Evolutionary conservation across 1,284 basidiomycete genomes (phyloP), one percentile per base, ranked within the genome.

Genomic region (Ceratobasidium sp.): DNA sequence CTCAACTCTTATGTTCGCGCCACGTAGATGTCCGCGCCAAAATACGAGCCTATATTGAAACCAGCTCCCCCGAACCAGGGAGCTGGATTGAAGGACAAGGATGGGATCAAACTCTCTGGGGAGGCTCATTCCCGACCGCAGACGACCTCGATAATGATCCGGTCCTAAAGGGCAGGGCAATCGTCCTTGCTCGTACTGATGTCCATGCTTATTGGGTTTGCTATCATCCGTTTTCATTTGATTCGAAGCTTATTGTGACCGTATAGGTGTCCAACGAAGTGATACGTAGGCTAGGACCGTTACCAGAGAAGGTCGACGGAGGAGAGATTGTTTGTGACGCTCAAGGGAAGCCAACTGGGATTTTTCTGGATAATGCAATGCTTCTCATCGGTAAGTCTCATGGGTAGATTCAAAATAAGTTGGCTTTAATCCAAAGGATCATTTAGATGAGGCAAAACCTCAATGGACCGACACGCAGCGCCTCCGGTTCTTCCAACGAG

Each of bases 81-180:
- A 86, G 85, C 3, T 97, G 95, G 95, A 90, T 98, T 75, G 87
- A 92, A 81, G 97, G 95, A 3, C 90, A 94, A 87, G 97, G 96
- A 5, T 98, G 97, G 96, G 95, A 98, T 83, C 96, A 98, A 84
- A 97, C 94, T 4, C 81, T 84, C 3, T 90, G 85, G 84, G 79
- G 88, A 0, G 89, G 87, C 23, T 84, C 88, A 40, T 97, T 96
- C 82, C 96, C 97, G 0, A 93, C 90, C 33, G 93, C 94, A 4
- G 95, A 87, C 3, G 92, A 95, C 80, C 86, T 93, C 26, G 90
- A 91, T 44, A 80, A 84, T 1, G 94, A 95, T 79, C 89, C 91
- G 0, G 80, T 92, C 0, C 89, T 97, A 0, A 85, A 86, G 23
- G 91, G 89, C 0, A 88, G 93, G 0, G 90, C 89, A 0, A 94